A percentile compares a stretch with the other conserved stretches of the same genome.
Conservation (phyloP, 768 basidiomycete genomes). For the Asterophora parasitica region DNA sequence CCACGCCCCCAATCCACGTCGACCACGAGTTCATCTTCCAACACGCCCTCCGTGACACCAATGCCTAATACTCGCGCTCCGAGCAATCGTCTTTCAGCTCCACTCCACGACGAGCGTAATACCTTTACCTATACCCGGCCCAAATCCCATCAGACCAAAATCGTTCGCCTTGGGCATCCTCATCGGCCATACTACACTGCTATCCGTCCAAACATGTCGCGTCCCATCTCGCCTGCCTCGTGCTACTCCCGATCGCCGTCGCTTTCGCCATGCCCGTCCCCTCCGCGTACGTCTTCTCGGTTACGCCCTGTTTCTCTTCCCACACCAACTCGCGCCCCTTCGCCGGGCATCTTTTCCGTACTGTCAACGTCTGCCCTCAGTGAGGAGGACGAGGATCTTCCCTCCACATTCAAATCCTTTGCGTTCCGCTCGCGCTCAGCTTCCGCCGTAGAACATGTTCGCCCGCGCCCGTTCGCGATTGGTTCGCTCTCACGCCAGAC, state of each 20-base stretch:
- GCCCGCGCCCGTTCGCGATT: slow-evolving; percentile 20
- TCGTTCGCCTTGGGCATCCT: slow-evolving; percentile 44
- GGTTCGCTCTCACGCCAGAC: slow-evolving; percentile 17
- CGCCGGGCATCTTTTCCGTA: slow-evolving; percentile 16
- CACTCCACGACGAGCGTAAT: not conserved
- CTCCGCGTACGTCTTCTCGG: not conserved
- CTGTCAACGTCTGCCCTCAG: slow-evolving; percentile 12
- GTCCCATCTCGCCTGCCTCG: slow-evolving; percentile 8
- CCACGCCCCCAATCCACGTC: slow-evolving; percentile 22
- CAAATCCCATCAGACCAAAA: slow-evolving; percentile 22
- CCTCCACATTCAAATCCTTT: slow-evolving; percentile 9
- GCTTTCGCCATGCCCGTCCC: not conserved
- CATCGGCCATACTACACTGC: slow-evolving; percentile 51
- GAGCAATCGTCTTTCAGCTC: slow-evolving; percentile 9
- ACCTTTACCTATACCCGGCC: slow-evolving; percentile 16
- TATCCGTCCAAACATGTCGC: slow-evolving; percentile 33
- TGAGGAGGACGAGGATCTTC: slow-evolving; percentile 2
- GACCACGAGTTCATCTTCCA: slow-evolving; percentile 4
- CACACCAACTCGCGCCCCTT: slow-evolving; percentile 11
- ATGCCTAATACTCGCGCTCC: slow-evolving; percentile 7
- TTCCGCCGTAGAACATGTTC: not conserved
- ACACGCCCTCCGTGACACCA: not conserved
- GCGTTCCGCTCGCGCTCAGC: slow-evolving; percentile 13
- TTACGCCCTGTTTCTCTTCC: slow-evolving; percentile 12
- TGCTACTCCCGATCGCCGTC: slow-evolving; percentile 8